These are phyloP conservation scores for Gossypium raimondii DNA, from an alignment of 345 rosid genomes.

Conservation along the genomic window DNA sequence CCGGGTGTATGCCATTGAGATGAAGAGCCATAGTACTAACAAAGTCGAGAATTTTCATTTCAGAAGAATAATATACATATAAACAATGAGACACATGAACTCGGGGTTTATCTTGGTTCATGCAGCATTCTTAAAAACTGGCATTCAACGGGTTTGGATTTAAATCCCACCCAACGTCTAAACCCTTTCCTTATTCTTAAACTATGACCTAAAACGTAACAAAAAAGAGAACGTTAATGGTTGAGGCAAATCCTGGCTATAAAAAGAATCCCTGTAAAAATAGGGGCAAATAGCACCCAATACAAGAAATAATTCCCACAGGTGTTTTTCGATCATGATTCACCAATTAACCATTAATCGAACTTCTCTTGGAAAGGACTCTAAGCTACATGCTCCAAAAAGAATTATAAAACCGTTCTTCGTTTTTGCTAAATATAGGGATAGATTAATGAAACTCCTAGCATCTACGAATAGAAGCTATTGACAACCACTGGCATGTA, in stretches of 20 bases:
- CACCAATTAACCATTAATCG: not conserved
- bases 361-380: constrained; percentile 6
- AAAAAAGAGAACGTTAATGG: not conserved
- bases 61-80: not conserved
- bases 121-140: not conserved
- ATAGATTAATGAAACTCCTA: constrained; percentile 1
- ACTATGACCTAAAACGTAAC: not conserved
- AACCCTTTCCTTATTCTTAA: not conserved
- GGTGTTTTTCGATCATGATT: not conserved
- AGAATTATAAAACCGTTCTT: constrained; percentile 19
- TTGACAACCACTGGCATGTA: not conserved
- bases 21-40: not conserved
- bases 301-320: not conserved
- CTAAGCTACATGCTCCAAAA: constrained; percentile 18
- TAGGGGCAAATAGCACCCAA: not conserved
- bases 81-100: not conserved
- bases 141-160: not conserved
- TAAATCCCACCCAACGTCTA: not conserved
- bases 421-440: not conserved
- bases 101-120: not conserved
- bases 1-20: not conserved
- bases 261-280: not conserved
- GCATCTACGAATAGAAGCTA: constrained; percentile 2
- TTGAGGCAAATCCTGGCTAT: constrained; percentile 1
- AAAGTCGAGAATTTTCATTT: not conserved